Conservation (phyloP, 2,329 filamentous ascomycete species). For the Cyphellophora europaea region DNA sequence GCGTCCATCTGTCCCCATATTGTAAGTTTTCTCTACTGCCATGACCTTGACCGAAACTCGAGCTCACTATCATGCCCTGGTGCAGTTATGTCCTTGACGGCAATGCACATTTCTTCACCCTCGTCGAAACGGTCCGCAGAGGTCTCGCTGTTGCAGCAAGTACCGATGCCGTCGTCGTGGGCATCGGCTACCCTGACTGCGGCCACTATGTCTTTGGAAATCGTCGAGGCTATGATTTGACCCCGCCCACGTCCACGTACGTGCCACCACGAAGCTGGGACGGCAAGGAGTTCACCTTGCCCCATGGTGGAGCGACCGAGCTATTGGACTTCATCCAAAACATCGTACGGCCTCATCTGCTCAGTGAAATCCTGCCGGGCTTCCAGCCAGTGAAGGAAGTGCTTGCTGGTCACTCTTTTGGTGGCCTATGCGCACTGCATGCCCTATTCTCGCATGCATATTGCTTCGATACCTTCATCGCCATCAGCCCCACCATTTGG, state of each 20-base stretch:
- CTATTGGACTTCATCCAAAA: slow-evolving; percentile 35
- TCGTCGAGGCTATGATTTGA: slow-evolving; percentile 16
- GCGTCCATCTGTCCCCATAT: slow-evolving; percentile 2
- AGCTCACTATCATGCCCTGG: too few species aligned
- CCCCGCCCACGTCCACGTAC: slow-evolving; percentile 16
- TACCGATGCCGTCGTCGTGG: slow-evolving; percentile 19
- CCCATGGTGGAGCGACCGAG: slow-evolving; percentile 34
- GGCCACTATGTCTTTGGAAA: slow-evolving; percentile 16
- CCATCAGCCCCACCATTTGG: slow-evolving; percentile 38
- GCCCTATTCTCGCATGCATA: slow-evolving; percentile 31
- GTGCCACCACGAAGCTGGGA: slow-evolving; percentile 20
- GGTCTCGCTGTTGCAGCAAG: slow-evolving; percentile 10
- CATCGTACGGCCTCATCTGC: slow-evolving; percentile 27
- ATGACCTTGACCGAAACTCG: not conserved
- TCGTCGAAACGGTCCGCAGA: slow-evolving; percentile 19
- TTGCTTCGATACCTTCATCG: slow-evolving; percentile 36
- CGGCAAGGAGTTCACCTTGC: slow-evolving; percentile 9
- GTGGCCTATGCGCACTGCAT: slow-evolving; percentile 39
- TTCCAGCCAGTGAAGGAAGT: slow-evolving; percentile 29
- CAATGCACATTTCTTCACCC: slow-evolving; percentile 22
- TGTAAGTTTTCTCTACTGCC: slow-evolving; percentile 12
- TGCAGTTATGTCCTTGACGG: slow-evolving; percentile 22
- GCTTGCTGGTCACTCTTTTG: slow-evolving; percentile 42
- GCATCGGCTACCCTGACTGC: slow-evolving; percentile 19
- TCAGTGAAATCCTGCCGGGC: slow-evolving; percentile 21